Percentiles rank a stretch among this genome's conserved stretches.
phyloP scores from a whole-genome alignment of 2,329 filamentous ascomycete genomes.

The Delphinella strobiligena region DNA sequence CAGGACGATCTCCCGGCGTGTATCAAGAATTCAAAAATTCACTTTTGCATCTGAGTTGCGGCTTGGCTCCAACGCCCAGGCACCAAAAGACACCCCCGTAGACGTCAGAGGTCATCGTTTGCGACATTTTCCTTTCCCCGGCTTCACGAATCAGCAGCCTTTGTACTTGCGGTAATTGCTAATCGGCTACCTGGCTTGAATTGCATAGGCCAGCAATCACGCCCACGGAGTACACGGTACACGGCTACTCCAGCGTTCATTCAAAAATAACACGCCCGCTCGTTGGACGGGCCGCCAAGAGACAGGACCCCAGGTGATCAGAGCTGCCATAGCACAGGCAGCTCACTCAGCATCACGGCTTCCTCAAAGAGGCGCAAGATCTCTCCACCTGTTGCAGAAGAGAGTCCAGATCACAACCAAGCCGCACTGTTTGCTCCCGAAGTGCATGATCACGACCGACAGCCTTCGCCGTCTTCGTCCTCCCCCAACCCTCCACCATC shows the following conservation, averaged over 20 bases:
- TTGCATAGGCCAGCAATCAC: too few species aligned
- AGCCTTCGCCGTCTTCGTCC: conserved; percentile 13
- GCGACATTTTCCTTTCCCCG: neutral
- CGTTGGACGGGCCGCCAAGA: too few species aligned
- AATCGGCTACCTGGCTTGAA: too few species aligned
- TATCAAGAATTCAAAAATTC: neutral
- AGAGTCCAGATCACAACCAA: conserved; percentile 11
- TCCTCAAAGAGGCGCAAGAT: conserved; percentile 35
- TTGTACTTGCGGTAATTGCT: too few species aligned
- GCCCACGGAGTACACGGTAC: too few species aligned
- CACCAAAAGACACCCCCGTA: neutral
- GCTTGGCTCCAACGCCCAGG: too few species aligned
- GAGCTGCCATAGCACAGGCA: conserved; percentile 11
- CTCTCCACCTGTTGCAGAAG: conserved; percentile 19
- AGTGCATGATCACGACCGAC: conserved; percentile 10
- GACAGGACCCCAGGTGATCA: neutral
- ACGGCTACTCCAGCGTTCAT: too few species aligned
- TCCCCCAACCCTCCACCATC: conserved; percentile 14
- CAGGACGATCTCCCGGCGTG: neutral
- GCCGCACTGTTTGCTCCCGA: conserved; percentile 11
- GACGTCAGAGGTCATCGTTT: neutral
- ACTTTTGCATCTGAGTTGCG: neutral
- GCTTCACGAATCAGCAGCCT: too few species aligned
- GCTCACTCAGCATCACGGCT: conserved; percentile 12
- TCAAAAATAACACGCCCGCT: too few species aligned